A percentile compares a stretch with the other conserved stretches of the same genome.
These are phyloP conservation scores for Ophiostoma pallidulum DNA, from an alignment of 2,329 filamentous ascomycete genomes.

Conservation along the genomic window DNA sequence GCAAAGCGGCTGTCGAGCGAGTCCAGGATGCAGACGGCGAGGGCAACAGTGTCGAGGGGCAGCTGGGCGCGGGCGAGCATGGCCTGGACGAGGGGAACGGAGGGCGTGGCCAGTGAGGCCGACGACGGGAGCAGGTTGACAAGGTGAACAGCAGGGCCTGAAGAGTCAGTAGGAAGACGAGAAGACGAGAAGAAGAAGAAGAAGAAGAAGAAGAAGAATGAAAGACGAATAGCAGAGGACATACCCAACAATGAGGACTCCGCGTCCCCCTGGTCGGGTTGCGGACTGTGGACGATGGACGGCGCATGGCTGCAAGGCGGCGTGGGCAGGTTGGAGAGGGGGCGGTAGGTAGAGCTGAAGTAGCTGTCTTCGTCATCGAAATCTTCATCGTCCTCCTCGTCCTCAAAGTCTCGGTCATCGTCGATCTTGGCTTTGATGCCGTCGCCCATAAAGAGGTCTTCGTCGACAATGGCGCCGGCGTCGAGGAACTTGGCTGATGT, in stretches of 20 bases:
- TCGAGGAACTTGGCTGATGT: not conserved
- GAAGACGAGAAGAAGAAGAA: not conserved
- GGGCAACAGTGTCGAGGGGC: slow-evolving; percentile 51
- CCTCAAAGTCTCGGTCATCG: not conserved
- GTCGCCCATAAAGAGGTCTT: slow-evolving; percentile 8
- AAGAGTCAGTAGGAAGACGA: not conserved
- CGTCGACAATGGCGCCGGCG: slow-evolving; percentile 4
- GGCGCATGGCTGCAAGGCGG: slow-evolving; percentile 45
- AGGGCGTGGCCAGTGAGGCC: slow-evolving; percentile 50
- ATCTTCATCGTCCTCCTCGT: slow-evolving; percentile 29
- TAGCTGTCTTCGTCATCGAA: slow-evolving; percentile 43
- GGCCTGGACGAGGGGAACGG: slow-evolving; percentile 48
- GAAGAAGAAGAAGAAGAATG: not conserved
- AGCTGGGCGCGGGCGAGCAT: slow-evolving; percentile 50
- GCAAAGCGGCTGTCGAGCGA: slow-evolving; percentile 54
- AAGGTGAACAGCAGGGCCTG: slow-evolving; percentile 57
- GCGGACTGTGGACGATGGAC: slow-evolving; percentile 35
- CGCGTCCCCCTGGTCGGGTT: slow-evolving; percentile 9
- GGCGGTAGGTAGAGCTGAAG: slow-evolving; percentile 52
- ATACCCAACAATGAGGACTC: slow-evolving; percentile 27
- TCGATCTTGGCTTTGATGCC: too few relatives aligned
- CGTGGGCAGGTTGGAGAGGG: slow-evolving; percentile 58
- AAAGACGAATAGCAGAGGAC: too few relatives aligned
- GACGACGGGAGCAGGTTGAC: slow-evolving; percentile 56
- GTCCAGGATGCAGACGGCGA: slow-evolving; percentile 58